Base-by-base conservation (phyloP, 352 stramenopile species). In the Phytophthora tubulina region DNA sequence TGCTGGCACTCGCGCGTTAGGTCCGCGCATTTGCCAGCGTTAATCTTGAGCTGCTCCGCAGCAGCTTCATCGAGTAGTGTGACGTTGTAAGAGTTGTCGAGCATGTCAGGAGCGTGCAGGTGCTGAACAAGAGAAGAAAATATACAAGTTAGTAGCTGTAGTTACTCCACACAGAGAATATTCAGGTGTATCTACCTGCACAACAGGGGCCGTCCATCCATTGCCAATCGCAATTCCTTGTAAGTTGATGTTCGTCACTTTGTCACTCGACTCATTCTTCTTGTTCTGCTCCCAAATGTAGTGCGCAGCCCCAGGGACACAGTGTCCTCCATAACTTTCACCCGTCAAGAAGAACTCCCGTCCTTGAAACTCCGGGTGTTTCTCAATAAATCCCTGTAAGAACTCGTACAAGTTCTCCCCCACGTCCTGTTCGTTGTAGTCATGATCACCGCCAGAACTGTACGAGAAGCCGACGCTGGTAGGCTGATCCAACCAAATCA, bases 401-500 rank as follows among this genome's bases (percentile, higher is more conserved):
- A 90, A 92, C 45, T 48, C 73, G 54, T 80, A 92, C 21, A 89
- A 57, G 53, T 88, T 90, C 65, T 84, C 76, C 1, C 75, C 70
- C 6, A 92, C 79, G 49, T 84, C 46, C 3, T 60, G 54, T 33
- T 86, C 76, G 27, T 72, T 84, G 27, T 62, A 64, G 60, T 89
- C 82, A 11, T 58, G 45, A 39, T 90, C 81, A 10, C 67, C 67
- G 0, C 49, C 31, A 10, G 51, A 56, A 21, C 71, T 70, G 49
- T 72, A 66, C 42, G 81, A 89, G 65, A 86, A 91, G 0, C 80
- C 84, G 1, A 84, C 72, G 31, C 55, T 46, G 8, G 78, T 77
- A 3, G 83, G 79, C 35, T 90, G 80, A 56, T 90, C 82, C 30
- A 90, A 65, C 78, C 80, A 89, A 27, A 46, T 46, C 41, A 46